Evolutionary conservation across 257 asterid species (phyloP), one percentile per base, ranked within the genome.

Genomic region (Solanum chmielewskii): DNA sequence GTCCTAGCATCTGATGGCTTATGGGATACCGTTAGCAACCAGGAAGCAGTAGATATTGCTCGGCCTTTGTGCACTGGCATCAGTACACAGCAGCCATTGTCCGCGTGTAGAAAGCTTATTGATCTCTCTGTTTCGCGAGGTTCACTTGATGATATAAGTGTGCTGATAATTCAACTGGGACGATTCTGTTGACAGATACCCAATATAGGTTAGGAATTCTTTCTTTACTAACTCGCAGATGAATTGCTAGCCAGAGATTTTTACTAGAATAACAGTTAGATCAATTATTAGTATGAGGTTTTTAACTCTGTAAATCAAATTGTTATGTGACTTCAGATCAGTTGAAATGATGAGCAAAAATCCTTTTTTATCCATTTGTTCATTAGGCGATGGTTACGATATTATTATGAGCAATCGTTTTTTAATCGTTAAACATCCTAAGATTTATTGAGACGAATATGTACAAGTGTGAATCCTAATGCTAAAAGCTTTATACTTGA

Each of bases 1-100:
- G 76, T 96, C 87, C 96, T 96, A 56, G 99, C 99, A 41, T 96
- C 98, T 18, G 99, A 96, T 89, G 98, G 99, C 84, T 86, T 96
- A 71, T 95, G 99, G 99, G 99, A 96, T 86, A 95, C 94, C 93
- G 98, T 96, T 68, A 89, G 92, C 87, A 96, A 95, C 87, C 98
- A 96, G 77, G 99, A 96, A 91, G 99, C 98, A 1, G 62, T 94
- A 71, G 98, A 95, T 78, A 85, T 92, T 27, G 94, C 91, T 21
- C 94, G 94, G 2, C 91, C 93, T 10, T 81, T 90, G 23, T 93
- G 94, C 82, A 11, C 89, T 2, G 89, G 89, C 83, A 44, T 83
- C 7, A 89, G 90, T 10, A 89, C 91, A 77, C 94, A 94, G 0
- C 89, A 87, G 83, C 87, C 90, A 1, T 45, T 94, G n/a, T 88